Evolutionary conservation across 2,329 filamentous ascomycete species (phyloP).

Genomic region (Pseudogymnoascus sp.): DNA sequence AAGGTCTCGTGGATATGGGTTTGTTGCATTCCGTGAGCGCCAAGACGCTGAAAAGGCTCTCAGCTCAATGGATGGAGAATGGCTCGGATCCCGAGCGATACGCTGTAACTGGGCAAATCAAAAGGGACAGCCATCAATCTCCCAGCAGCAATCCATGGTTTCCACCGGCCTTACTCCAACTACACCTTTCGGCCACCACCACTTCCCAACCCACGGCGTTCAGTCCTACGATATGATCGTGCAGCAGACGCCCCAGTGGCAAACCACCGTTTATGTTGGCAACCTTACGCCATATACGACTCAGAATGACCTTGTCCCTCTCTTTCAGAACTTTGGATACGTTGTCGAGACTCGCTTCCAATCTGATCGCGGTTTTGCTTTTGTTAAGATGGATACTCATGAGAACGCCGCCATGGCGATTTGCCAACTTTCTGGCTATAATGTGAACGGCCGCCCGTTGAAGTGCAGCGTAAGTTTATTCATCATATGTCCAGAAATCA

Average conservation of each 20-base stretch:
- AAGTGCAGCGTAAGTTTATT: constrained; percentile 87
- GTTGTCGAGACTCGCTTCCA: constrained; percentile 97
- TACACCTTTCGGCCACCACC: constrained; percentile 91
- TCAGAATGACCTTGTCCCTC: constrained; percentile 89
- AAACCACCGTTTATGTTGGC: constrained; percentile 96
- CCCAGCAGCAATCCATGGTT: constrained; percentile 93
- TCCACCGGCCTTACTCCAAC: constrained; percentile 98
- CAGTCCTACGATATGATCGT: constrained; percentile 98
- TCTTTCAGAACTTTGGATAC: constrained; percentile 98
- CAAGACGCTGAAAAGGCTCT: constrained; percentile 90
- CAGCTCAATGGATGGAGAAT: constrained; percentile 97
- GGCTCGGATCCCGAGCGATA: constrained; percentile 95
- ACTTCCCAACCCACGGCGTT: constrained; percentile 93
- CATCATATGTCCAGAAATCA: neutral
- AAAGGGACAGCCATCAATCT: constrained; percentile 98
- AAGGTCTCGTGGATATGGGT: constrained; percentile 92
- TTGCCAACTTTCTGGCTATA: constrained; percentile 95
- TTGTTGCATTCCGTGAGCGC: constrained; percentile 94
- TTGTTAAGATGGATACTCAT: constrained; percentile 98
- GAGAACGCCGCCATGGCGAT: constrained; percentile 98
- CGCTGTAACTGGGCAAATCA: constrained; percentile 99
- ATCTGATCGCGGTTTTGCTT: constrained; percentile 93
- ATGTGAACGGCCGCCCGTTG: constrained; percentile 90
- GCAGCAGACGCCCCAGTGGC: constrained; percentile 91
- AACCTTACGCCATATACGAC: constrained; percentile 97